These are phyloP conservation scores for Mrakia blollopis DNA, from an alignment of 768 basidiomycete species.

Conservation along the genomic window DNA sequence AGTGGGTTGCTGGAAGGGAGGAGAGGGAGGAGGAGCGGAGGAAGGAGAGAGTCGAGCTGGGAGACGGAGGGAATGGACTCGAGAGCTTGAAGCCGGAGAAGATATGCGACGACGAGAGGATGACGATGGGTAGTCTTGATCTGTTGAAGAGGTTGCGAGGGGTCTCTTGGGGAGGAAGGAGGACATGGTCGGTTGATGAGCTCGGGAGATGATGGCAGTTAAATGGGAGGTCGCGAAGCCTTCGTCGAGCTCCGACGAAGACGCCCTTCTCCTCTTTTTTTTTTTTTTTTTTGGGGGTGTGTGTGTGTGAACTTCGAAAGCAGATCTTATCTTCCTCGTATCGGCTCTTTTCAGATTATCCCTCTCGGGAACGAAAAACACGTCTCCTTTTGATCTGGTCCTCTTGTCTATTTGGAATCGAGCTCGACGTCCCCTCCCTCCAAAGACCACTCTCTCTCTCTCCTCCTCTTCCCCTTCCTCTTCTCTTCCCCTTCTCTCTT, in stretches of 20 bases:
- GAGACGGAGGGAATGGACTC: background rate
- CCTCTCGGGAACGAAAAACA: no score
- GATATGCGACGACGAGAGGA: background rate
- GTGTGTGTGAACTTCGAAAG: no score
- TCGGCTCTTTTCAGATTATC: no score
- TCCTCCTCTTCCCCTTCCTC: background rate
- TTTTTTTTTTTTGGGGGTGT: no score
- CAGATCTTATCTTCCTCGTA: no score
- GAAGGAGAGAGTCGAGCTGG: background rate
- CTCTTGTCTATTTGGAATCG: background rate
- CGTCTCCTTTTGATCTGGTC: background rate
- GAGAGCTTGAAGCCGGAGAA: background rate
- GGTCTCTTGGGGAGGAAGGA: background rate
- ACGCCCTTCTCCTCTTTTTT: no score
- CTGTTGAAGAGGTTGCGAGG: background rate
- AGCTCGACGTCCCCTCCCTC: background rate
- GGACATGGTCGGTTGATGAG: background rate
- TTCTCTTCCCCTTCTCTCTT: background rate
- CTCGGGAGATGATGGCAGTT: no score
- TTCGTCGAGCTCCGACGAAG: background rate
- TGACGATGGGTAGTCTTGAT: background rate
- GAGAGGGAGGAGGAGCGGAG: background rate
- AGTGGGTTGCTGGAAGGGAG: slow-evolving; percentile 15
- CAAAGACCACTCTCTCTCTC: background rate
- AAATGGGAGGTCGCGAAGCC: no score